A percentile compares a stretch with the other conserved stretches of the same genome.
Evolutionary conservation across 1,284 basidiomycete genomes (phyloP).

Genomic region (Leucoagaricus sp.): DNA sequence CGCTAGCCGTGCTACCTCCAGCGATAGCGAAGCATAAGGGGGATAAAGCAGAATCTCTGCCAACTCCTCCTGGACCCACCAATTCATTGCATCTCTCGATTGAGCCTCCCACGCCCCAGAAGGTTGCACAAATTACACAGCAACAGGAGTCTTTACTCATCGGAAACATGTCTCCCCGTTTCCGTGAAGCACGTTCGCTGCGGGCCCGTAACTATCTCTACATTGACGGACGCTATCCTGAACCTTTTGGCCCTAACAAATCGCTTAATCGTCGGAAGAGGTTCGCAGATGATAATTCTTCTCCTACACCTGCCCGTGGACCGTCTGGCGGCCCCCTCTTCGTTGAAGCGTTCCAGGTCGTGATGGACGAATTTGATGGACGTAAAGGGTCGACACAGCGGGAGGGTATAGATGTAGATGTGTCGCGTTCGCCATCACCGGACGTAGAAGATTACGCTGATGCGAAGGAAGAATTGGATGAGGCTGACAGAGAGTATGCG

Average conservation of each 20-base stretch:
- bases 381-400: neutral
- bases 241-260: neutral
- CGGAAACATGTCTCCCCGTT: slow-evolving; percentile 15
- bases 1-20: slow-evolving; percentile 29
- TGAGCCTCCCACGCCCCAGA: slow-evolving; percentile 43
- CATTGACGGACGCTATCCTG: slow-evolving; percentile 7
- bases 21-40: slow-evolving; percentile 21
- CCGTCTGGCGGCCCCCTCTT: slow-evolving; percentile 13
- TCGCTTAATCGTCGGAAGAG: neutral
- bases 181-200: slow-evolving; percentile 7
- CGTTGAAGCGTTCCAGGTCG: slow-evolving; percentile 19
- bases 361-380: slow-evolving; percentile 41
- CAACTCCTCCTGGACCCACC: neutral
- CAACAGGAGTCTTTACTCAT: slow-evolving; percentile 10
- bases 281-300: neutral
- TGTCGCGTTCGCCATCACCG: slow-evolving; percentile 11
- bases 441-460: slow-evolving; percentile 12
- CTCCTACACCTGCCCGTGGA: slow-evolving; percentile 9
- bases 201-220: neutral
- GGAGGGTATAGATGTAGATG: neutral
- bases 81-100: slow-evolving; percentile 22
- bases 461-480: slow-evolving; percentile 12
- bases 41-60: neutral
- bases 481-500: neutral
- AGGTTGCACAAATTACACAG: neutral